Evolutionary conservation across 2,329 filamentous ascomycete genomes (phyloP).

Genomic region (Alternaria arborescens): DNA sequence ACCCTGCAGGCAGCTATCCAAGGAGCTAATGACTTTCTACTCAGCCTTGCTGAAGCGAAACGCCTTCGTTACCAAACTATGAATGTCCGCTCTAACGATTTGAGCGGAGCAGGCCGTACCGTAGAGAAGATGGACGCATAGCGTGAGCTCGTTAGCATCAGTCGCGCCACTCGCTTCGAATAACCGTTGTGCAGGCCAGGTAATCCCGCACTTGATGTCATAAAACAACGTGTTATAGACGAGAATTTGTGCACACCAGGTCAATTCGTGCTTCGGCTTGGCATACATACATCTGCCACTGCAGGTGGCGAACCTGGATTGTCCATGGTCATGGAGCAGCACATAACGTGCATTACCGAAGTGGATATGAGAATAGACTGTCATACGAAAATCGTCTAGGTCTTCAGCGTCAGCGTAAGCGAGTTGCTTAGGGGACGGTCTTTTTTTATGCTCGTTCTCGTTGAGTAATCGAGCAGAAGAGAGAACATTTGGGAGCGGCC

Average conservation of each 20-base stretch:
- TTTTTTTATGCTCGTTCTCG: conserved; percentile 16
- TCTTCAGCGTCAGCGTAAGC: conserved; percentile 31
- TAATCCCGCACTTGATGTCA: conserved; percentile 34
- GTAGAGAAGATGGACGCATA: conserved; percentile 25
- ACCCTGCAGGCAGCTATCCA: conserved; percentile 14
- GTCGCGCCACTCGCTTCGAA: conserved; percentile 37
- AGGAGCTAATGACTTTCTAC: conserved; percentile 7
- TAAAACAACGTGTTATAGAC: conserved; percentile 40
- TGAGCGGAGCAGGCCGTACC: conserved; percentile 36
- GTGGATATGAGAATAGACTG: conserved; percentile 33
- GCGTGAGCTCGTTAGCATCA: conserved; percentile 21
- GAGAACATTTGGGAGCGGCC: conserved; percentile 20
- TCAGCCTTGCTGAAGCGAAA: conserved; percentile 17
- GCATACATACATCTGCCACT: conserved; percentile 28
- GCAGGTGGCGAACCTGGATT: conserved; percentile 35
- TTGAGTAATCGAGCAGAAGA: neutral
- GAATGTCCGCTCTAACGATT: conserved; percentile 19
- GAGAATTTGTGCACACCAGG: conserved; percentile 29
- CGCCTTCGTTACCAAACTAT: conserved; percentile 25
- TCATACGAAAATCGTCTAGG: conserved; percentile 34
- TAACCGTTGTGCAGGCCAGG: conserved; percentile 26
- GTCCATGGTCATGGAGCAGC: conserved; percentile 34
- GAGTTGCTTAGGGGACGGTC: conserved; percentile 37
- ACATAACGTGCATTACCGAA: conserved; percentile 43
- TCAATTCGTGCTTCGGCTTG: conserved; percentile 28